Evolutionary conservation across 225 moss, liverwort and hornwort genomes (phyloP), one percentile per base, ranked within the genome.

Genomic region (Physcomitrium patens): DNA sequence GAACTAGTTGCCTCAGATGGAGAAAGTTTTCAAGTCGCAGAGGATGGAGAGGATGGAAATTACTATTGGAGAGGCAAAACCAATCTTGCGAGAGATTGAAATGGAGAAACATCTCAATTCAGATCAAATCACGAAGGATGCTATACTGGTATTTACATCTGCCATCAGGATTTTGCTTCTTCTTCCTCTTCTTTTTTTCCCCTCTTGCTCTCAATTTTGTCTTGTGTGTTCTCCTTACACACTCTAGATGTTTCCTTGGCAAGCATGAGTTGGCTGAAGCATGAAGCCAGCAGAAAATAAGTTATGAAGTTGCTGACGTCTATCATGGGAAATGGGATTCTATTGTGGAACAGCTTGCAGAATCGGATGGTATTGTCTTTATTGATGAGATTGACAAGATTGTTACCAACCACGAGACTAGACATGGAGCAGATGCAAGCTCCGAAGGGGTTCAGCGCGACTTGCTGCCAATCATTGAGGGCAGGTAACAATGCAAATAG

Each of bases 341-440:
- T 66, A 28, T 27, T 44, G 3, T 80, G 65, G 15, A 63, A 73
- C 89, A 96, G 85, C 86, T 92, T 67, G 88, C 91, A 20, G 88
- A 96, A 67, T 94, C 92, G 53, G 92, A 96, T 69, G 91, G 89
- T 11, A 94, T 94, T 74, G 96, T 96, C 18, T 96, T 94, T 69
- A 96, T 96, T 74, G 92, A 94, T 72, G 94, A 96, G 72, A 96
- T 96, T 73, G 94, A 96, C 73, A 96, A 94, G 77, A 92, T 94
- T 80, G 92, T 94, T 44, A 92, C 86, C 55, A 94, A 89, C 63
- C 89, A 92, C 68, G 92, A 96, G 68, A 87, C 91, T 9, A 89
- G 89, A 78, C 93, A 93, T 80, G 93, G 90, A 55, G 90, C 86
- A 31, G 89, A 96, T 75, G 92, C 91, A 73, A 96, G 91, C 79